A percentile compares a stretch with the other conserved stretches of the same genome.
Conservation (phyloP, 2,329 filamentous ascomycete species). For the Herpotrichia juniperi region DNA sequence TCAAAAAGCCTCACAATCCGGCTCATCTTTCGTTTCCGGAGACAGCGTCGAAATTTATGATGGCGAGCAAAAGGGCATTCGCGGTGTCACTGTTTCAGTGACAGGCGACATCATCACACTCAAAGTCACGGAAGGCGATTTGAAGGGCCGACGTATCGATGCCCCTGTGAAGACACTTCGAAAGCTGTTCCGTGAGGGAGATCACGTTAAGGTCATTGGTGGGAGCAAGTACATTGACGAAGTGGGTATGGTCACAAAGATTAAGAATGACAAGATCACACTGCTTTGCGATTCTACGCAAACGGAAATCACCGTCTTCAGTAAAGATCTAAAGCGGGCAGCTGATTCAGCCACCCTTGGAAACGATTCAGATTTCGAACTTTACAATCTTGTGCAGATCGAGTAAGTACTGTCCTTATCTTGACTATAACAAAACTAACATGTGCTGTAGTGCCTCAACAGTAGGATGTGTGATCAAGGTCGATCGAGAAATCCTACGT, state of each 20-base stretch:
- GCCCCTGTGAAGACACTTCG: constrained; percentile 90
- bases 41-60: constrained; percentile 97
- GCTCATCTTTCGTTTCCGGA: constrained; percentile 85
- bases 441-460: constrained; percentile 68
- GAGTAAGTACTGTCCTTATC: constrained; percentile 61
- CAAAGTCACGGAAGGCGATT: constrained; percentile 79
- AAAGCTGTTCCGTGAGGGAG: constrained; percentile 90
- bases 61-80: constrained; percentile 90
- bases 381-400: constrained; percentile 93
- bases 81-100: constrained; percentile 84
- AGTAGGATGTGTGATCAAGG: constrained; percentile 91
- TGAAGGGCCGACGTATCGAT: constrained; percentile 84
- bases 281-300: constrained; percentile 91
- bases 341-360: constrained; percentile 89
- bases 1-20: constrained; percentile 80
- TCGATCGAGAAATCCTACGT: constrained; percentile 89
- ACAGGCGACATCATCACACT: constrained; percentile 92
- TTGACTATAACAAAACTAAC: constrained; percentile 12
- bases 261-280: constrained; percentile 90
- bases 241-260: constrained; percentile 95
- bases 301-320: constrained; percentile 95
- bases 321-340: constrained; percentile 92
- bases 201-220: constrained; percentile 98
- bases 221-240: constrained; percentile 94
- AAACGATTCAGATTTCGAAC: constrained; percentile 83